Evolutionary conservation across 2,329 filamentous ascomycete species (phyloP).

Genomic region (Ascochyta lentis): DNA sequence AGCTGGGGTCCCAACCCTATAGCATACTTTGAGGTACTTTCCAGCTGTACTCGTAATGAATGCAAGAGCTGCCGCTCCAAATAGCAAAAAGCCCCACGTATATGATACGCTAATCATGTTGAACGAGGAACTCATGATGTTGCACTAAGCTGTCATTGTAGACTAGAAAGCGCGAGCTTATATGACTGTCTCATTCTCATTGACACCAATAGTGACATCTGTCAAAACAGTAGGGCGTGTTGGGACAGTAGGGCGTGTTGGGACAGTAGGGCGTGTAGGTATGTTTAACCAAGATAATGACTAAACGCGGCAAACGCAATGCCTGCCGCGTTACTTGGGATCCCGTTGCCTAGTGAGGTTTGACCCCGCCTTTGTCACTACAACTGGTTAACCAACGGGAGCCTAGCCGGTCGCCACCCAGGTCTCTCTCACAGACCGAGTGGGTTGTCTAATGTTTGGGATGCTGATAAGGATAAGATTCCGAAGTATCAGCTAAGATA

Average conservation of each 20-base stretch:
- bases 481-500: neutral
- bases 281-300: neutral
- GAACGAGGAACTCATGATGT: neutral
- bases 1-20: neutral
- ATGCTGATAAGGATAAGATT: neutral
- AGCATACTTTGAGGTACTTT: conserved; percentile 1
- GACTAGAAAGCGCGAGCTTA: neutral
- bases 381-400: neutral
- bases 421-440: neutral
- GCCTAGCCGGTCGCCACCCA: conserved; percentile 6
- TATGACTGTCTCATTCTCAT: neutral
- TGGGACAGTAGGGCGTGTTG: neutral
- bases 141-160: neutral
- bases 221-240: neutral
- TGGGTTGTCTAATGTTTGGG: neutral
- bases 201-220: neutral
- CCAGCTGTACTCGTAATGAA: neutral
- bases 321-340: neutral
- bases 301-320: conserved; percentile 10
- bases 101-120: neutral
- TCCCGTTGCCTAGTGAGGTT: conserved; percentile 14
- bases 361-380: conserved; percentile 8
- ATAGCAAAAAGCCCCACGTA: neutral
- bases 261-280: too few species aligned
- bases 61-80: conserved; percentile 5